Base-by-base conservation (phyloP, 2,329 filamentous ascomycete genomes). In the Trichoderma pleuroti region DNA sequence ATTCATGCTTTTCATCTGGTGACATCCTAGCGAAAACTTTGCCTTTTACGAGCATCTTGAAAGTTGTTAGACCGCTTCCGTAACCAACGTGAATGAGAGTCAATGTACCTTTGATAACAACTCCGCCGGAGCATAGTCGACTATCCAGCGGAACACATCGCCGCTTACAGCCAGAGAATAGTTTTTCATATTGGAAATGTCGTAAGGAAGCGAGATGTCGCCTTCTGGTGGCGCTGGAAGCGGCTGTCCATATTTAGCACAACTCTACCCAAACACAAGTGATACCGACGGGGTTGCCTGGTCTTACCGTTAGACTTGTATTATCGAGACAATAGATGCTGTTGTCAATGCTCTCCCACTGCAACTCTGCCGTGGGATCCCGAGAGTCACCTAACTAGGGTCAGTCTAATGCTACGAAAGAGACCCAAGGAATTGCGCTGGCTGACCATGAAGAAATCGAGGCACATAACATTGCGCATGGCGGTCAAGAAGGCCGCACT, bases 21-120 rank as follows among this genome's bases (percentile, higher is more conserved):
- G 95, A 98, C 96, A 99, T 99, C 75, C 96, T 92, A 5, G 96
- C 97, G 80, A 97, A 99, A 1, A 99, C 93, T 80, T 96, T 95
- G 30, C 95, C 94, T 68, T 88, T 88, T 42, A 97, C 91, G 68
- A 99, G 92, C 90, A 98, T 34, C 70, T 71, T 63, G 57, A 30
- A 3, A 30, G 3, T 4, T 95, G 85, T 96, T 79, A 14, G 46
- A 16, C 54, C 73, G 57, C 16, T 26, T 5, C 18, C 18, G 10
- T 24, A 18, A 54, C 7, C 11, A 3, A n/a, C 30, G 24, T 14
- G 10, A 28, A n/a, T 10, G 11, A 4, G 1, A 12, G 26, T 32
- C 28, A 61, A 82, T 85, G 72, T 76, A 92, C 90, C 75, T 88
- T 85, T 72, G 91, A 90, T 39, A 98, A 84, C 0, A 97, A 86